Evolutionary conservation across 2,329 filamentous ascomycete species (phyloP).

Genomic region (Epichloe gansuensis): DNA sequence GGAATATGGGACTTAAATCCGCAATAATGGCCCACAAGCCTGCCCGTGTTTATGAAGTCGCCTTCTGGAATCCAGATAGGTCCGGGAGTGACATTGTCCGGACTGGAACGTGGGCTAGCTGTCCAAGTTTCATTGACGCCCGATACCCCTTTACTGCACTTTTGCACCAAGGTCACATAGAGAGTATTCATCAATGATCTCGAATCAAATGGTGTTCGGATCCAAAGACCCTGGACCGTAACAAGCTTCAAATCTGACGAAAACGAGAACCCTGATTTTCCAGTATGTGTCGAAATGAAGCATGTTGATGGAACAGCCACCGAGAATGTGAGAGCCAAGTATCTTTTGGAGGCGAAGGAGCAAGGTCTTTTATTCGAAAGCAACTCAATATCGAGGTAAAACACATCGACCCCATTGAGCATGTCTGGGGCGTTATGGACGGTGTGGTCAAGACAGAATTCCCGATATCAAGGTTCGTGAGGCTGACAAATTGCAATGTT

Average conservation of each 20-base stretch:
- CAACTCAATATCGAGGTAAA: slow-evolving; percentile 59
- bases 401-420: slow-evolving; percentile 55
- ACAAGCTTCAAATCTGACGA: slow-evolving; percentile 48
- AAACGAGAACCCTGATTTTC: slow-evolving; percentile 49
- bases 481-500: not conserved
- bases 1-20: slow-evolving; percentile 82
- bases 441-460: slow-evolving; percentile 62
- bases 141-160: slow-evolving; percentile 60
- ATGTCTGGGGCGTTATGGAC: slow-evolving; percentile 70
- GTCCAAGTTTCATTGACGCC: slow-evolving; percentile 69
- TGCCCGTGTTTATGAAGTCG: slow-evolving; percentile 70
- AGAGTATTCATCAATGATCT: slow-evolving; percentile 59
- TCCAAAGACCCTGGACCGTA: slow-evolving; percentile 56
- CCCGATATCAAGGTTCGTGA: slow-evolving; percentile 57
- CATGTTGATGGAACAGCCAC: slow-evolving; percentile 60
- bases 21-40: slow-evolving; percentile 80
- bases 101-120: slow-evolving; percentile 73
- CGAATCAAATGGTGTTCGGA: slow-evolving; percentile 43
- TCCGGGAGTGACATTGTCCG: slow-evolving; percentile 47
- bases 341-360: slow-evolving; percentile 60
- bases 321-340: slow-evolving; percentile 58
- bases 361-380: slow-evolving; percentile 52
- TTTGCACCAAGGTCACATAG: slow-evolving; percentile 60
- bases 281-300: slow-evolving; percentile 66
- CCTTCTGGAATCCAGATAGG: slow-evolving; percentile 55